These are phyloP conservation scores for Dendrobium huoshanense DNA, from an alignment of 106 monocot genomes.

Conservation along the genomic window DNA sequence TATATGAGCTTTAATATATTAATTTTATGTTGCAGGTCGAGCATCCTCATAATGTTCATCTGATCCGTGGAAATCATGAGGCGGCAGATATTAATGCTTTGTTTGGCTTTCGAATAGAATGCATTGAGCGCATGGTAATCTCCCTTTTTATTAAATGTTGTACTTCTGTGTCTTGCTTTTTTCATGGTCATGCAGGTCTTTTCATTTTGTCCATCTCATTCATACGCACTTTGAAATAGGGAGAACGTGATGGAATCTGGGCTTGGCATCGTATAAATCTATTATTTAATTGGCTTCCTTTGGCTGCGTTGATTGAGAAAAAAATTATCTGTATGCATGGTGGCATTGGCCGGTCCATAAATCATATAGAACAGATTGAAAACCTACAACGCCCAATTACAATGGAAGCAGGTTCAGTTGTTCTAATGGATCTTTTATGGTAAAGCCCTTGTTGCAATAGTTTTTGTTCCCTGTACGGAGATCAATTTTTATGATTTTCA, in stretches of 20 bases:
- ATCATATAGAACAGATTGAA: constrained; percentile 96
- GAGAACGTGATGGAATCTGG: constrained; percentile 99
- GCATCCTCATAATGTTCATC: constrained; percentile 87
- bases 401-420: constrained; percentile 97
- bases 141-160: no score
- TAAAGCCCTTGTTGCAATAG: constrained; percentile 4
- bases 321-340: constrained; percentile 99
- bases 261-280: constrained; percentile 93
- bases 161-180: not conserved
- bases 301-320: constrained; percentile 95
- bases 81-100: constrained; percentile 99
- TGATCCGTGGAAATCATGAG: constrained; percentile 98
- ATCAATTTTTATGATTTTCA: not conserved
- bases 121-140: constrained; percentile 99
- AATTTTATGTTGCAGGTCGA: constrained; percentile 49
- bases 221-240: constrained; percentile 36
- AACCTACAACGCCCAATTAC: constrained; percentile 93
- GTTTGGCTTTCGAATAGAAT: constrained; percentile 97
- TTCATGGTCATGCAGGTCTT: not conserved
- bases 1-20: not conserved
- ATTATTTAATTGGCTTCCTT: constrained; percentile 97
- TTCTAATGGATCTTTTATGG: constrained; percentile 98
- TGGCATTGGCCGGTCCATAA: constrained; percentile 96
- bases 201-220: not conserved
- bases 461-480: not conserved